These are phyloP conservation scores for Phragmites australis DNA, from an alignment of 176 grass and related monocot genomes.

Conservation along the genomic window DNA sequence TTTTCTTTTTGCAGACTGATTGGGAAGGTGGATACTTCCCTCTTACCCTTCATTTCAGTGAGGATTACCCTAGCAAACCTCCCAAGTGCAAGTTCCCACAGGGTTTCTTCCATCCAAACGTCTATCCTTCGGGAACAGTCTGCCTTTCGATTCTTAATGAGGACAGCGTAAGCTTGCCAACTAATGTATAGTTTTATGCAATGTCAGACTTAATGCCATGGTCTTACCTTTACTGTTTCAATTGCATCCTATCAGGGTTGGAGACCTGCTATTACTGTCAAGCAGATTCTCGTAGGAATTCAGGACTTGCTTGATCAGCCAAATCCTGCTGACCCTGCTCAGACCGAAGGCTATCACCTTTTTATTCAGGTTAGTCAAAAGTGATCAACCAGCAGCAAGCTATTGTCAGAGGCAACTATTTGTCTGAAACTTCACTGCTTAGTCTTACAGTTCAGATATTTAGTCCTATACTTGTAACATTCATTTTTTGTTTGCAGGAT, in stretches of 20 bases:
- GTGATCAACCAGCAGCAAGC: neutral
- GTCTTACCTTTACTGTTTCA: neutral
- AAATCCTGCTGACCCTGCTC: conserved; percentile 84
- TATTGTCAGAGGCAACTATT: neutral
- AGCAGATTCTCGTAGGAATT: conserved; percentile 92
- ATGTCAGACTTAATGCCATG: neutral
- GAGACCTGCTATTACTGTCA: conserved; percentile 97
- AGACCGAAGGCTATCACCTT: conserved; percentile 93
- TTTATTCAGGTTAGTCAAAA: conserved; percentile 75
- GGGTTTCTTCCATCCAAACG: conserved; percentile 79
- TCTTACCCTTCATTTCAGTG: conserved; percentile 65
- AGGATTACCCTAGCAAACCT: conserved; percentile 81
- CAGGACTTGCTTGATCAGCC: conserved; percentile 92
- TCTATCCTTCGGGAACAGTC: conserved; percentile 76
- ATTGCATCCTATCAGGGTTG: conserved; percentile 53
- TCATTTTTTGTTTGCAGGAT: conserved; percentile 49
- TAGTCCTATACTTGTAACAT: neutral
- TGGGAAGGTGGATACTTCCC: conserved; percentile 76
- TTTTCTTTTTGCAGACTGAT: conserved; percentile 50
- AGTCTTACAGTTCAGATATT: neutral
- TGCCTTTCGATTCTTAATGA: conserved; percentile 80
- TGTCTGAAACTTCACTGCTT: neutral
- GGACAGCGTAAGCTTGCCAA: conserved; percentile 55
- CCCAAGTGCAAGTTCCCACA: conserved; percentile 78
- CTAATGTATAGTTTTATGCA: neutral